phyloP scores from a whole-genome alignment of 2,329 filamentous ascomycete genomes.

The Cladosporium sphaerospermum region DNA sequence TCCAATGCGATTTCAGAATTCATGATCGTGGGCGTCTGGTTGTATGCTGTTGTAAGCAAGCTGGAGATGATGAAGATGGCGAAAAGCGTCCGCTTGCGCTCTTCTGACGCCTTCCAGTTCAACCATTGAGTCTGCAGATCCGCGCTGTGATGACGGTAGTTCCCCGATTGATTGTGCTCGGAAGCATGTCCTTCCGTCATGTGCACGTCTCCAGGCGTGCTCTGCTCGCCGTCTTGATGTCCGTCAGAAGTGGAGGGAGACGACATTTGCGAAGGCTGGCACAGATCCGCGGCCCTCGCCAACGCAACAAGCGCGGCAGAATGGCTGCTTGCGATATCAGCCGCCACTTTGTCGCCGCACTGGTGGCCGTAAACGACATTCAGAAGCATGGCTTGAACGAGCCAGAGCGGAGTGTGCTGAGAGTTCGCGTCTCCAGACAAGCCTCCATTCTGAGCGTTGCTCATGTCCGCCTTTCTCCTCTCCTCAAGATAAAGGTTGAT shows the following conservation, averaged over 20 bases:
- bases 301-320: constrained; percentile 86
- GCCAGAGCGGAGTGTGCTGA: constrained; percentile 74
- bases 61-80: constrained; percentile 88
- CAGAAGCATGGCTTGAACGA: constrained; percentile 93
- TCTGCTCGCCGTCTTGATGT: constrained; percentile 7
- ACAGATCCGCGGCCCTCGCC: constrained; percentile 78
- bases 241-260: constrained; percentile 13
- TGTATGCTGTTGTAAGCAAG: constrained; percentile 84
- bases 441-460: constrained; percentile 48
- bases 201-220: constrained; percentile 43
- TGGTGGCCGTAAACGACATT: constrained; percentile 96
- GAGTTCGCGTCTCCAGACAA: constrained; percentile 36
- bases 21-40: constrained; percentile 81
- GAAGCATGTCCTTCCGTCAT: constrained; percentile 33
- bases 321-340: constrained; percentile 87
- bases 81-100: constrained; percentile 88
- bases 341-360: constrained; percentile 82
- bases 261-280: constrained; percentile 38
- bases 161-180: constrained; percentile 7
- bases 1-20: constrained; percentile 91
- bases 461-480: constrained; percentile 76
- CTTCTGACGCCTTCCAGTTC: constrained; percentile 80
- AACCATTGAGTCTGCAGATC: constrained; percentile 72
- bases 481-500: constrained; percentile 90
- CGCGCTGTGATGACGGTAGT: constrained; percentile 19